Base-by-base conservation (phyloP, 257 asterid genomes). In the Coffea canephora region DNA sequence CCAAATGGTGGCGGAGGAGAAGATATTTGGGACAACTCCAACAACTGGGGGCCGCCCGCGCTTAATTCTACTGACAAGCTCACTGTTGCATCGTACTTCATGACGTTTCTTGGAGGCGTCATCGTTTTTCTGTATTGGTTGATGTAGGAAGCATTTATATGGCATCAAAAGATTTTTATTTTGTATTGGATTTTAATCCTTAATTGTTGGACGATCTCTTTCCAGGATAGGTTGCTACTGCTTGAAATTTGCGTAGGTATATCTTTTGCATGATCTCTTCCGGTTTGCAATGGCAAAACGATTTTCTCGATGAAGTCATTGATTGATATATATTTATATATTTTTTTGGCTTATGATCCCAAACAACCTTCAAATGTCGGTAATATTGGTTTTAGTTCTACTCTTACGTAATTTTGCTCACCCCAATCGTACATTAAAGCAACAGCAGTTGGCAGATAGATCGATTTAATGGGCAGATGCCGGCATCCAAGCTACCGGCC, bases 91-190 rank as follows among this genome's bases (percentile, higher is more conserved):
- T 82, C 90, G 31, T 85, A 62, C 82, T 79, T 74, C 34, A n/a
- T 84, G 64, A 81, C 85, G 69, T 85, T 73, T 62, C 23, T 85
- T 27, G 80, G 80, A 0, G 91, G 86, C 9, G 67, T 84, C 34
- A 39, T 80, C 23, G 79, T 86, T 13, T 54, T 78, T 69, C 74
- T 85, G 5, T 88, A 78, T 75, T 45, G 85, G 66, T 69, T 87
- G 16, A 54, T 82, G 87, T 88, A 89, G 85, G 69, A 52, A 41
- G 23, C 23, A 18, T 5, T 57, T 57, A 5, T 21, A 19, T 57
- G 21, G 23, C 12, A 7, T 23, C 6, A 25, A 7, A n/a, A 13
- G n/a, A 48, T 59, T 8, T 57, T 48, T 39, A 67, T 21, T 61
- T 25, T 55, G 43, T 39, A 18, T 62, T 23, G 7, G 73, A 76